Base-by-base conservation (phyloP, 495 filamentous ascomycete species). In the Podospora didyma region DNA sequence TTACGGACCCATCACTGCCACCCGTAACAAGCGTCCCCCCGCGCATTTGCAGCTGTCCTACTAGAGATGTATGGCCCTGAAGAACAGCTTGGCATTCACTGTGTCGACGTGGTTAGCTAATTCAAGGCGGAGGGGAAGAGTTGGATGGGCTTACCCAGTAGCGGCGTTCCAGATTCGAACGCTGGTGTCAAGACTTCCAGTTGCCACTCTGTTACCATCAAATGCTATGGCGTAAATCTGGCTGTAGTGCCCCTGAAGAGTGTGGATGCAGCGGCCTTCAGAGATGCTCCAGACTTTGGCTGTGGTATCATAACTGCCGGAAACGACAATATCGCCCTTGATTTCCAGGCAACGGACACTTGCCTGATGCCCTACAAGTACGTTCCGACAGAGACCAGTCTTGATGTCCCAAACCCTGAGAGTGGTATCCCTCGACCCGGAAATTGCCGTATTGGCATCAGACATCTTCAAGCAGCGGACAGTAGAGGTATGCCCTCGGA, bases 221-320 rank as follows among this genome's bases (percentile, higher is more conserved):
- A 96, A 98, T 0, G 94, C 93, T 65, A 98, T 96, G 11, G 94
- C 95, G 65, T 98, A 98, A 53, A 98, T 98, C 64, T 98, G 94
- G 69, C 94, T 97, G 73, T 96, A 97, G 74, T 98, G 94, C 0
- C 94, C 94, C n/a, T 82, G 85, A 22, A 98, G 77, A 4, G 90
- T 96, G 34, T 92, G 82, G 28, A 97, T 73, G 68, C 93, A 97
- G 59, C 89, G 83, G 10, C 94, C 95, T 69, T 96, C 88, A 2
- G 89, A 90, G 23, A 98, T 97, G 64, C 89, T 96, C 94, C 94
- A 98, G 46, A 98, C 92, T 59, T 90, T 89, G 12, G 94, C 94
- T 2, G 90, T 96, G 2, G 94, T 96, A 63, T 98, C 94, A 67
- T 98, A 98, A 69, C 91, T 96, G 24, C 94, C 94, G 23, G 92